Percentiles rank a stretch among this genome's conserved stretches.
Evolutionary conservation across 768 basidiomycete genomes (phyloP).

Genomic region (Candolleomyces aberdarensis): DNA sequence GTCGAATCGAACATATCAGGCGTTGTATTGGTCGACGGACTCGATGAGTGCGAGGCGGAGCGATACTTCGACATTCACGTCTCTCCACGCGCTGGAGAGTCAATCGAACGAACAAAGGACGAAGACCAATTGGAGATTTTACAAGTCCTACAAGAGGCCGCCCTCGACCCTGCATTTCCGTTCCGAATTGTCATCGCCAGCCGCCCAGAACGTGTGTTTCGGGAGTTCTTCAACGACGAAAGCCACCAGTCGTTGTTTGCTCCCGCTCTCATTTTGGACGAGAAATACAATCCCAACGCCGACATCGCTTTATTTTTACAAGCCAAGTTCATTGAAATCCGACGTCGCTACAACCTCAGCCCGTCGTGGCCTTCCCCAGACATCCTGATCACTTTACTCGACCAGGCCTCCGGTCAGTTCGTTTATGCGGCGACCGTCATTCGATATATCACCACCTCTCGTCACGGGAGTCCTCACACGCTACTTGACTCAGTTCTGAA

Average conservation of each 20-base stretch:
- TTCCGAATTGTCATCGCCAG: constrained; percentile 7
- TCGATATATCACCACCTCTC: constrained; percentile 4
- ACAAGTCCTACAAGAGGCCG: neutral
- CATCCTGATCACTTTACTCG: neutral
- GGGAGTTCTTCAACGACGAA: neutral
- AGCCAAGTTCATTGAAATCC: neutral
- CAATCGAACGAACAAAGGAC: neutral
- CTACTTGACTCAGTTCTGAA: constrained; percentile 5
- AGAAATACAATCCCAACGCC: constrained; percentile 1
- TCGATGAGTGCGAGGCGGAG: constrained; percentile 8
- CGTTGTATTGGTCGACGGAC: constrained; percentile 9
- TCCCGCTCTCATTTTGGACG: neutral
- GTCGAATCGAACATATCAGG: neutral
- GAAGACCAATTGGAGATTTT: neutral
- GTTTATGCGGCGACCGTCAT: constrained; percentile 15
- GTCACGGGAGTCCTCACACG: constrained; percentile 6
- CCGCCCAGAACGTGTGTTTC: constrained; percentile 3
- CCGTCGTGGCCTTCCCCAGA: constrained; percentile 3
- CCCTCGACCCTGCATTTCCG: neutral
- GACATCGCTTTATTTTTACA: constrained; percentile 1
- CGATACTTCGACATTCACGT: no score
- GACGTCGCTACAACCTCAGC: constrained; percentile 4
- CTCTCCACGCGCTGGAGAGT: no score
- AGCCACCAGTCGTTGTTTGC: no score
- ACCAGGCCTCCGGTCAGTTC: constrained; percentile 13